Base-by-base conservation (phyloP, 331 rosid species). In the Dryas integrifolia region DNA sequence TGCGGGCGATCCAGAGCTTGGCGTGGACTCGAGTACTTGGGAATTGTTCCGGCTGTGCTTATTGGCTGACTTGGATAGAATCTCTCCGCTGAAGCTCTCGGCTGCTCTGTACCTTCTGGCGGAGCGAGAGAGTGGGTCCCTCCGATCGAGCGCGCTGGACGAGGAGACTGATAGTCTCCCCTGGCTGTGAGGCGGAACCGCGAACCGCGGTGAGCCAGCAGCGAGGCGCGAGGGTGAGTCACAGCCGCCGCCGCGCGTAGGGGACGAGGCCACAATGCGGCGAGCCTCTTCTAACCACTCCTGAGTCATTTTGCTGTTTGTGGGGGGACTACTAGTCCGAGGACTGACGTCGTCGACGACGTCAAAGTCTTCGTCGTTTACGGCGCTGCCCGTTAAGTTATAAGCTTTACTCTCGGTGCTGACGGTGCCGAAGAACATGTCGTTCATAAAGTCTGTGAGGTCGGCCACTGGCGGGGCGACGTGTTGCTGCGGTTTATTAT, bases 231-330 rank as follows among this genome's bases (percentile, higher is more conserved):
- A 70, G 0, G 96, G 96, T 0, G 96, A 87, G 5, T 79, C 84
- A 52, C 75, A 2, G 1, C 35, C 35, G 35, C 35, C 3, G 35
- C 35, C 2, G 35, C 92, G 82, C 3, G 90, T 18, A 7, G 98
- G 98, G 77, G 97, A 92, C 47, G 97, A 83, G 44, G 96, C 92
- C 47, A 90, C 92, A 7, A 92, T 60, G 14, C 82, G 83, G 15
- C 85, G 73, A 0, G 98, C 98, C 75, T 90, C 96, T 60, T 86
- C 82, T 41, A 92, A 67, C 98, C 97, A 92, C 51, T 88, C 96
- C 55, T 92, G 86, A 11, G 91, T 90, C 85, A 83, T 43, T 71
- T 76, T 83, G 8, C 86, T 84, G 26, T 84, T 86, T 55, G 86
- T 87, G 77, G 72, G 80, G 73, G 79, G 48, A 67, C 67, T 83